phyloP scores from a whole-genome alignment of 2,329 filamentous ascomycete genomes.

The Colletotrichum costaricense region DNA sequence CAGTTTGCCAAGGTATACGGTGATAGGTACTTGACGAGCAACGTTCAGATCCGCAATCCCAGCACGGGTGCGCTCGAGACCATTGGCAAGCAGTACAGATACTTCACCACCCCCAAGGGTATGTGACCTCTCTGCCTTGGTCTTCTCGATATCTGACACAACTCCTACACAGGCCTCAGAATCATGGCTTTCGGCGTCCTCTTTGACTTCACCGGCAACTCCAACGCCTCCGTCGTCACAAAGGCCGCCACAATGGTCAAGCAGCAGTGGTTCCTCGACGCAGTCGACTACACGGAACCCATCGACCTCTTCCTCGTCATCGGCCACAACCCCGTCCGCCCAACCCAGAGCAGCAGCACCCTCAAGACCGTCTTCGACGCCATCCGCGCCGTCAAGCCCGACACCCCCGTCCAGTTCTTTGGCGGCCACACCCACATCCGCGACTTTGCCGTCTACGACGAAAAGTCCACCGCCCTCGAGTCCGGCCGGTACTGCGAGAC shows the following conservation, averaged over 20 bases:
- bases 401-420: constrained; percentile 72
- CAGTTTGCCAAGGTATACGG: constrained; percentile 68
- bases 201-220: constrained; percentile 64
- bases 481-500: constrained; percentile 77
- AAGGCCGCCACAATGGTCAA: constrained; percentile 62
- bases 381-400: constrained; percentile 66
- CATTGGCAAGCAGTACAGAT: constrained; percentile 55
- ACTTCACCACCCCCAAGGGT: constrained; percentile 54
- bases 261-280: constrained; percentile 70
- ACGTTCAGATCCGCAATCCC: constrained; percentile 55
- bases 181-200: constrained; percentile 58
- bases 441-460: constrained; percentile 73
- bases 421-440: constrained; percentile 74
- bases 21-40: constrained; percentile 57
- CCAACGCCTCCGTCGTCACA: constrained; percentile 70
- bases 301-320: constrained; percentile 73
- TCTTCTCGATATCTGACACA: background rate
- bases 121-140: background rate
- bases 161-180: constrained; percentile 42
- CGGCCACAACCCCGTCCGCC: constrained; percentile 71
- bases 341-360: constrained; percentile 55
- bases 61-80: constrained; percentile 53
- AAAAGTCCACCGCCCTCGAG: constrained; percentile 69
- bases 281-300: constrained; percentile 62
- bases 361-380: constrained; percentile 62